Percentiles rank a stretch among this genome's conserved stretches.
These are phyloP conservation scores for Wickerhamiella dianesei DNA, from an alignment of 805 yeast genomes.

Conservation along the genomic window DNA sequence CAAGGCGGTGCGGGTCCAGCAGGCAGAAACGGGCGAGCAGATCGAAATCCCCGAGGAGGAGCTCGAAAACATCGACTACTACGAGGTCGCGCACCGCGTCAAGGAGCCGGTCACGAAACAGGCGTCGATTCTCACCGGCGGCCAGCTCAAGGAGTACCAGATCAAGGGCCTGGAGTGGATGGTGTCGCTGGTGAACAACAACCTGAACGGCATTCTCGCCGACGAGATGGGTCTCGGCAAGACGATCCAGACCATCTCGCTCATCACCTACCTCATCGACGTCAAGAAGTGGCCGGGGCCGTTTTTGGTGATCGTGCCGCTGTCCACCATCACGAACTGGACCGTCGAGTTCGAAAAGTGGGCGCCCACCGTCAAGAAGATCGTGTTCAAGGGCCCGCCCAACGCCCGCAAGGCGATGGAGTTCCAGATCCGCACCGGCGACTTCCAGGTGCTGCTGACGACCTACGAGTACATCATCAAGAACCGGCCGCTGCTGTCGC, in stretches of 20 bases:
- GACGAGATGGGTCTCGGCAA: constrained; percentile 99
- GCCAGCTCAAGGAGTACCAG: constrained; percentile 85
- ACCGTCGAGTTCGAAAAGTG: constrained; percentile 90
- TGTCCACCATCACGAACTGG: constrained; percentile 92
- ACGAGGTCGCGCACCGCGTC: constrained; percentile 80
- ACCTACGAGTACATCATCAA: constrained; percentile 91
- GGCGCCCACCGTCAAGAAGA: constrained; percentile 78
- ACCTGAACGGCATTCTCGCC: constrained; percentile 88
- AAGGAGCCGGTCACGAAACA: constrained; percentile 69
- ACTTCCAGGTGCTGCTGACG: constrained; percentile 81
- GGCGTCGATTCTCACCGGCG: constrained; percentile 79
- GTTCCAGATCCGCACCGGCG: constrained; percentile 53
- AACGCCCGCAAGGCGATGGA: constrained; percentile 68
- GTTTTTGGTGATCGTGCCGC: constrained; percentile 83
- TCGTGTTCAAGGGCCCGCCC: constrained; percentile 89
- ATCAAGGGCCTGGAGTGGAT: constrained; percentile 94
- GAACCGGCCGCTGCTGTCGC: constrained; percentile 67
- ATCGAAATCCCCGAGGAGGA: constrained; percentile 21
- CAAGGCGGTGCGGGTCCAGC: constrained; percentile 82
- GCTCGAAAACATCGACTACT: constrained; percentile 59
- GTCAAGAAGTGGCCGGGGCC: constrained; percentile 67
- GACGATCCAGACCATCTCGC: constrained; percentile 85
- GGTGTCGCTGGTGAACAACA: constrained; percentile 89
- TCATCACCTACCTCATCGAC: constrained; percentile 73
- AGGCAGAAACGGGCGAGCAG: constrained; percentile 26